phyloP scores from a whole-genome alignment of 495 filamentous ascomycete genomes.

The Talaromyces trachyspermus region DNA sequence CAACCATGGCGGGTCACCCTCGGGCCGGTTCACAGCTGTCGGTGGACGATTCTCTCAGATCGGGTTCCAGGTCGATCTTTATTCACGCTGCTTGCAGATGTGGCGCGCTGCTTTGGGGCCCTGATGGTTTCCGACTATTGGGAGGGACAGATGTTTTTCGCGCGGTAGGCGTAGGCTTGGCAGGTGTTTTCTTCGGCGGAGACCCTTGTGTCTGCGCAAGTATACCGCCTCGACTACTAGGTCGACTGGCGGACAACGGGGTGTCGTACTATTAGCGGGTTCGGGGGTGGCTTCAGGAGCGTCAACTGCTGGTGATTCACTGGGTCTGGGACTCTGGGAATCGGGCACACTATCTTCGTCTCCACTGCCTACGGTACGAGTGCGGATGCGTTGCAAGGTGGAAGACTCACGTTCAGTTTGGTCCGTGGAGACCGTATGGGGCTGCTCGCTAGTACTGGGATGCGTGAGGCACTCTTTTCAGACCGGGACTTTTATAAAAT shows the following conservation, averaged over 20 bases:
- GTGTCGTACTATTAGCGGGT: slow-evolving; percentile 24
- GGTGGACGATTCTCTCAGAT: slow-evolving; percentile 49
- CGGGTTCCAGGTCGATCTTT: slow-evolving; percentile 57
- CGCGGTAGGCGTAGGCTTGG: slow-evolving; percentile 31
- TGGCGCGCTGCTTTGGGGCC: slow-evolving; percentile 22
- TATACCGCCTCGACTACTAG: slow-evolving; percentile 32
- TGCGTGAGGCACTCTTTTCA: slow-evolving; percentile 59
- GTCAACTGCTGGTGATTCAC: slow-evolving; percentile 58
- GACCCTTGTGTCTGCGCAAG: slow-evolving; percentile 20
- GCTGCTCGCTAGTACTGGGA: slow-evolving; percentile 74
- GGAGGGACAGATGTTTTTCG: slow-evolving; percentile 38
- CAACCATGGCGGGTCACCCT: slow-evolving; percentile 95
- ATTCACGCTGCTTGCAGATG: slow-evolving; percentile 27
- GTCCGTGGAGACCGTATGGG: slow-evolving; percentile 62
- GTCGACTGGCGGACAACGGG: slow-evolving; percentile 36
- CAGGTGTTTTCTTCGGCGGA: slow-evolving; percentile 30
- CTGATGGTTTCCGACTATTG: slow-evolving; percentile 28
- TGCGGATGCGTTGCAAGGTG: slow-evolving; percentile 42
- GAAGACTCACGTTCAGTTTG: slow-evolving; percentile 66
- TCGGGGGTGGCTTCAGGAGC: slow-evolving; percentile 30
- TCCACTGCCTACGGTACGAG: slow-evolving; percentile 44
- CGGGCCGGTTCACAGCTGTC: slow-evolving; percentile 63
- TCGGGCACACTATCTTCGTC: slow-evolving; percentile 55
- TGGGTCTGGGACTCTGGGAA: slow-evolving; percentile 59
- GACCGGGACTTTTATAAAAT: slow-evolving; percentile 35